These are phyloP conservation scores for Rugosomyces carneus DNA, from an alignment of 1,284 basidiomycete species.

Conservation along the genomic window DNA sequence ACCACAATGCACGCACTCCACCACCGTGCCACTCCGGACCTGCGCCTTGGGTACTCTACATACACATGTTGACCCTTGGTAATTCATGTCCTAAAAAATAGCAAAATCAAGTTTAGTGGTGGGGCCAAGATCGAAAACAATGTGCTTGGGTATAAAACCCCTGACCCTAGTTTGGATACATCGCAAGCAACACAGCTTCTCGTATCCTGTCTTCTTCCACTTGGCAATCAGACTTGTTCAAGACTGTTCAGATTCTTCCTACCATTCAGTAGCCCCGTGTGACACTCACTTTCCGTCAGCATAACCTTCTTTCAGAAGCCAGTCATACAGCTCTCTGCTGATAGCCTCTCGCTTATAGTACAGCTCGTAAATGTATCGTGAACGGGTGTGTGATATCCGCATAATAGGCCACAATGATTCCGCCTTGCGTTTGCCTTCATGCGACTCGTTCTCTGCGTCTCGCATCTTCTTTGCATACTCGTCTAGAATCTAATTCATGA, in stretches of 20 bases:
- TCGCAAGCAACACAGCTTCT: constrained; percentile 94
- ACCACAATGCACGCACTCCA: constrained; percentile 98
- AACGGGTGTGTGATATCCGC: constrained; percentile 93
- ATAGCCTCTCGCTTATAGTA: constrained; percentile 99
- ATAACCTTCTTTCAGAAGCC: constrained; percentile 96
- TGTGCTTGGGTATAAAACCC: constrained; percentile 10
- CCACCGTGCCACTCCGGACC: constrained; percentile 86
- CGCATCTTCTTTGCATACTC: constrained; percentile 97
- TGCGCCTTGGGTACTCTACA: constrained; percentile 96
- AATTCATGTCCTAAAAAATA: constrained; percentile 89
- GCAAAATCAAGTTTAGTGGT: constrained; percentile 13
- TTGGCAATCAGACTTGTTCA: constrained; percentile 86
- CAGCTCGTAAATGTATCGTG: constrained; percentile 95
- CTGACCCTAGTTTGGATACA: constrained; percentile 92
- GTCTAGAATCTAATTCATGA: constrained; percentile 68
- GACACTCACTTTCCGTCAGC: constrained; percentile 87
- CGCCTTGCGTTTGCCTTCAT: constrained; percentile 96
- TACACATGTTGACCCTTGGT: constrained; percentile 98
- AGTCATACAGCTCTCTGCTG: constrained; percentile 92
- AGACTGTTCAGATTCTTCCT: too few relatives aligned
- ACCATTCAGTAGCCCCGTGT: constrained; percentile 2
- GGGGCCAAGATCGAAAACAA: constrained; percentile 5
- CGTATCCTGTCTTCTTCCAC: constrained; percentile 99
- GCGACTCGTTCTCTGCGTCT: constrained; percentile 94
- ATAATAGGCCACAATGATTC: constrained; percentile 99